These are phyloP conservation scores for Lentinula lateritia DNA, from an alignment of 768 basidiomycete genomes.

Conservation along the genomic window DNA sequence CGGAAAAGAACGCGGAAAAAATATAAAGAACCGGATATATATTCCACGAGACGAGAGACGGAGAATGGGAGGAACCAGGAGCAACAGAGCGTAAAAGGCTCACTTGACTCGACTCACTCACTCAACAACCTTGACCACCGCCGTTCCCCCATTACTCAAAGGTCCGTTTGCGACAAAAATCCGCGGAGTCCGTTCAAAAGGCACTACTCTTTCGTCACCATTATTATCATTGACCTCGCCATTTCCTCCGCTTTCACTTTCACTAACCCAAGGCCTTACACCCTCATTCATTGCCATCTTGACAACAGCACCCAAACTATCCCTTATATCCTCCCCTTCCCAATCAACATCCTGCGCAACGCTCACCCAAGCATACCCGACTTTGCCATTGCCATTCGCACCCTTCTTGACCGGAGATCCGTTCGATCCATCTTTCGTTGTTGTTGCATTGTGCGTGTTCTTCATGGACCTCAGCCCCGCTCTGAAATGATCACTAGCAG, in stretches of 20 bases:
- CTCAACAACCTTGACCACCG: constrained; percentile 38
- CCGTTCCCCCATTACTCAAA: constrained; percentile 36
- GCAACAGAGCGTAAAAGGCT: neutral
- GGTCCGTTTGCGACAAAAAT: constrained; percentile 39
- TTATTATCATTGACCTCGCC: constrained; percentile 5
- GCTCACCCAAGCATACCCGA: constrained; percentile 82
- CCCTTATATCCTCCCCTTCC: constrained; percentile 71
- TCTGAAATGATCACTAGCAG: constrained; percentile 65
- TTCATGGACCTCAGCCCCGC: constrained; percentile 63
- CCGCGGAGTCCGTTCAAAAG: constrained; percentile 51
- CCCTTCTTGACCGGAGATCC: constrained; percentile 6
- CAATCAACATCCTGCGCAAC: constrained; percentile 76
- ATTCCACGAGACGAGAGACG: too few species aligned
- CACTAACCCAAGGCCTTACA: constrained; percentile 41
- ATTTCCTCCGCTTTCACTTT: constrained; percentile 1
- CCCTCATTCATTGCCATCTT: constrained; percentile 34
- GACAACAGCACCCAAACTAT: constrained; percentile 37
- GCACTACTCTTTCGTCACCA: constrained; percentile 27
- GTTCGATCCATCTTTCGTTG: neutral
- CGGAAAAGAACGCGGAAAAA: too few species aligned
- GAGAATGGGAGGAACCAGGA: too few species aligned
- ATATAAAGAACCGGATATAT: too few species aligned
- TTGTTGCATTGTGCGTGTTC: constrained; percentile 11
- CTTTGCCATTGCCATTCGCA: constrained; percentile 27
- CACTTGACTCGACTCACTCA: constrained; percentile 8